Evolutionary conservation across 2,329 filamentous ascomycete genomes (phyloP), one percentile per base, ranked within the genome.

Genomic region (Hymenoscyphus albidus): DNA sequence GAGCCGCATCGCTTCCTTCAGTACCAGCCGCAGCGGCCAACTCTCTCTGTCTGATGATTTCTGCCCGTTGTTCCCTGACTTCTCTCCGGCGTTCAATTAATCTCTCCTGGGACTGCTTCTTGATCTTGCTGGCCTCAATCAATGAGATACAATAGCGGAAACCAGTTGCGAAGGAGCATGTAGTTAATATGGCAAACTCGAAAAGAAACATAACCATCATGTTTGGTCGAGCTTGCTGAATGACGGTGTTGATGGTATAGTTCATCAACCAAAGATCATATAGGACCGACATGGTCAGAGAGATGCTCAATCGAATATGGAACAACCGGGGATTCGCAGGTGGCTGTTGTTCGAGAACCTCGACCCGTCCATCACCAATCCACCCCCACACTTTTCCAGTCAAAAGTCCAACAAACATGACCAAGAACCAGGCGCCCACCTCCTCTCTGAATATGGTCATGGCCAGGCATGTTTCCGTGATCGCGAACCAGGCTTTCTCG

Each of bases 151-250:
- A 77, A 77, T 99, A 99, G 65, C 93, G 88, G 62, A 87, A 81
- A 1, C 86, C 83, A 0, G 93, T 97, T 58, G 94, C 93, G 61
- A 87, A 81, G 0, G 94, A 96, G 61, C 88, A 88, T 10, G 96
- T 89, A 2, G 87, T 83, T 66, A 98, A 80, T 55, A 99, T 88
- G 44, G 94, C 93, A 74, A 98, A 98, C 77, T 99, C 95, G 72
- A 99, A 99, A 5, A 96, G 87, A 74, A 99, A 99, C 93, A 99
- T 98, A 68, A 99, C 93, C 93, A 98, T 99, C 91, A 99, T 98
- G 65, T 96, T 95, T 0, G 94, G 93, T n/a, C 90, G 85, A 1
- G 94, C 92, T 75, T 96, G 88, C 64, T 91, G 88, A 59, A 97
- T 87, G 39, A 98, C 93, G 0, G 90, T 92, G 35, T 88, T 85